Evolutionary conservation across 2,329 filamentous ascomycete genomes (phyloP), one percentile per base, ranked within the genome.

Genomic region (Colletotrichum gigasporum): DNA sequence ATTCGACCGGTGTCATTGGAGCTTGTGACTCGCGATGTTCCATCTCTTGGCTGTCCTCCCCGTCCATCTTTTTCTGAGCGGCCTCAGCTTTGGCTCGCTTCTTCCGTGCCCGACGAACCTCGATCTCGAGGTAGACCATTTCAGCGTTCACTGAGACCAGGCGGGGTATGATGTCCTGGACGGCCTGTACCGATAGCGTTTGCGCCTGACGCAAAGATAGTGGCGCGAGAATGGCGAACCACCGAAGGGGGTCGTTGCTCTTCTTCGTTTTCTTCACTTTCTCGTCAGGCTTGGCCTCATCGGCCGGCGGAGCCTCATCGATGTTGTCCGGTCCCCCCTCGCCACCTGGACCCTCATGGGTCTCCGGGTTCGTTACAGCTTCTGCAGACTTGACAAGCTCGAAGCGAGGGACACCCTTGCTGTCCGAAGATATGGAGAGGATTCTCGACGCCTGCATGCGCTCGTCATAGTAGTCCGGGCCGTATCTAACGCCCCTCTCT

Each of bases 391-490:
- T 50, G 34, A 41, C 37, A 61, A 76, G 32, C 32, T 69, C 50
- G 66, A 74, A 75, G 50, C 57, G 64, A 59, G 70, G 60, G n/a
- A 67, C 35, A 53, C 30, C 48, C 28, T 48, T 65, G 42, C 51
- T 55, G 12, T 60, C 55, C 48, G 55, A 47, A 6, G 67, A 54
- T 30, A 79, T 70, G 59, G 72, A 71, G 28, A 90, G 69, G 56
- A 76, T 75, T 54, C 85, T 78, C 20, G 75, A 76, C 3, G 90
- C 90, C 72, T 88, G 87, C 88, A 93, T 92, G 47, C 91, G 85
- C 68, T 88, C 85, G 74, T 94, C 91, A 73, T 92, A 95, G 71
- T 87, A 85, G 70, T 92, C 89, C 67, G 82, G 84, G 3, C 91
- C 91, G 73, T 91, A 94, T 41, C 87, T 82, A 66, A 87, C 74